Base-by-base conservation (phyloP, 108 stramenopile genomes). In the Cyclotella cryptica region DNA sequence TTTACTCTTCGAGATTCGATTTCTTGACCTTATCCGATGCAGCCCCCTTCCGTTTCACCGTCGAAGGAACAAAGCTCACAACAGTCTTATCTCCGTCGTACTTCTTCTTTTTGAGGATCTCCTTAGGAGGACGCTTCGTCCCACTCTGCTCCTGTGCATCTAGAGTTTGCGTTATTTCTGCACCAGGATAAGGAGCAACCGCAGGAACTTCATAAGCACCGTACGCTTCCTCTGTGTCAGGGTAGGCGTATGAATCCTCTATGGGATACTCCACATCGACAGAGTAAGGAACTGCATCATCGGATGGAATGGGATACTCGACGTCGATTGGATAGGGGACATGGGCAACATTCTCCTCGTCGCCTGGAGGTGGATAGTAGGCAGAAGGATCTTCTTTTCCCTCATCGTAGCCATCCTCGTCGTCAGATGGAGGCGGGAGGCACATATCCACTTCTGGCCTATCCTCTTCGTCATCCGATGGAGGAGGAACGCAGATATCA, bases 21-120 rank as follows among this genome's bases (percentile, higher is more conserved):
- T n/a, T n/a, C n/a, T n/a, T n/a, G n/a, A n/a, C n/a, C n/a, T n/a
- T n/a, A n/a, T n/a, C n/a, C n/a, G n/a, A n/a, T 62, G 74, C 64
- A 57, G 70, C 57, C 6, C 24, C 40, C 39, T 70, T 80, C 19
- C 84, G 68, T 47, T 78, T 70, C 51, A 83, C 85, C 68, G 93
- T 66, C 18, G 94, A 78, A 14, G 94, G 94, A 21, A 95, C 47
- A 43, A 95, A 85, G 3, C 91, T 81, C 12, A 95, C 84, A 13
- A 95, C 80, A 22, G 67, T 91, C 59, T 87, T 90, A 69, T 95
- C 94, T 0, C 88, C 92, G 29, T 89, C 84, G 52, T 78, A 81
- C 46, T 87, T 90, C 52, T 69, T 63, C 70, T 89, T 90, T 54
- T 87, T 86, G 43, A 27, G n/a, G n/a, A n/a, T 35, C 27, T 64